A percentile compares a stretch with the other conserved stretches of the same genome.
Conservation (phyloP, 768 basidiomycete genomes). For the Lactarius deliciosus region DNA sequence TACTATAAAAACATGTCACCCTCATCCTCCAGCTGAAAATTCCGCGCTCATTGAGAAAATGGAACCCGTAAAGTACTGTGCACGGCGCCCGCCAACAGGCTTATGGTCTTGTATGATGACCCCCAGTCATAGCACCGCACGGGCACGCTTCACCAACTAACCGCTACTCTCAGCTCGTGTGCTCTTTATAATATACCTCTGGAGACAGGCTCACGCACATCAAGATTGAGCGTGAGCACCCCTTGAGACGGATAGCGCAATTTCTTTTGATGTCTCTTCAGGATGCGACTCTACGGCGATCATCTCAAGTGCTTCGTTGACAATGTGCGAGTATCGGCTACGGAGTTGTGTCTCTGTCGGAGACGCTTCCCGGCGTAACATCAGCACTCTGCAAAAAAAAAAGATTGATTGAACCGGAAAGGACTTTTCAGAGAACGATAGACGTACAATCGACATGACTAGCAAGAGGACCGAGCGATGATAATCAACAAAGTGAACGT, state of each 20-base stretch:
- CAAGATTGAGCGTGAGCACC: neutral
- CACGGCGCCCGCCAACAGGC: constrained; percentile 1
- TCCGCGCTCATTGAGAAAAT: neutral
- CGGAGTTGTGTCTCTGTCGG: constrained; percentile 26
- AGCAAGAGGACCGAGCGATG: neutral
- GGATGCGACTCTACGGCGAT: neutral
- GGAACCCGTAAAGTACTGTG: neutral
- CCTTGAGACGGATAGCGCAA: neutral
- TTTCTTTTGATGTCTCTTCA: neutral
- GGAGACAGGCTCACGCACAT: neutral
- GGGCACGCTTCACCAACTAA: neutral
- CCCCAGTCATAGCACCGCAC: constrained; percentile 3
- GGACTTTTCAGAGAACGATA: neutral
- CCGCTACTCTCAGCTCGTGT: neutral
- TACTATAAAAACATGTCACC: constrained; percentile 4
- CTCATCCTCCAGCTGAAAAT: neutral
- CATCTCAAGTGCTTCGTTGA: constrained; percentile 26
- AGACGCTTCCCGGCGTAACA: constrained; percentile 23
- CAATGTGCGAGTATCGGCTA: constrained; percentile 1
- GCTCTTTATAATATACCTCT: neutral
- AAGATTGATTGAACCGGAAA: neutral
- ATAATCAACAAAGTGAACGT: neutral
- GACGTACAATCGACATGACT: constrained; percentile 27
- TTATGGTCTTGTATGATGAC: neutral
- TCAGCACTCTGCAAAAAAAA: constrained; percentile 18